These are phyloP conservation scores for Torulaspora microellipsoides DNA, from an alignment of 805 yeast genomes.

Conservation along the genomic window DNA sequence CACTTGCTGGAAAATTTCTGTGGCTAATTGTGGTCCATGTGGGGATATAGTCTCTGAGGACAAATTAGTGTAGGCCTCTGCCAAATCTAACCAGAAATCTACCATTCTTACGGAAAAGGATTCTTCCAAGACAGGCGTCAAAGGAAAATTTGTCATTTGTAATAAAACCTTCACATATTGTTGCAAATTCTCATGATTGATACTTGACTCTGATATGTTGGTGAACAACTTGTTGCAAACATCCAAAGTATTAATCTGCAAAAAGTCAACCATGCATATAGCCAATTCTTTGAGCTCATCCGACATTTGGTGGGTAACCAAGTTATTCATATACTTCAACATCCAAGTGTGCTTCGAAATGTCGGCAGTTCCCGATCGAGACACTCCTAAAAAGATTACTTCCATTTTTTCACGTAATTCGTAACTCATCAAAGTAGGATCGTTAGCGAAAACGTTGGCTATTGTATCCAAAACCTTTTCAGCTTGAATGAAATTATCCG, in stretches of 20 bases:
- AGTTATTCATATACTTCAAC: conserved; percentile 32
- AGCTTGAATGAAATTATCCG: conserved; percentile 24
- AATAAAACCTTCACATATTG: conserved; percentile 46
- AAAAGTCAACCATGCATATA: conserved; percentile 31
- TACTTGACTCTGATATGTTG: conserved; percentile 8
- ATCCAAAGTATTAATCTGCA: conserved; percentile 31
- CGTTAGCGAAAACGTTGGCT: conserved; percentile 29
- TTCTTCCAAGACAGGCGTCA: conserved; percentile 58
- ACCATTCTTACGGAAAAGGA: conserved; percentile 49
- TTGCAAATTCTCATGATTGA: conserved; percentile 17
- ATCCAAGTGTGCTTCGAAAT: conserved; percentile 30
- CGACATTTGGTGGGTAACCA: conserved; percentile 30
- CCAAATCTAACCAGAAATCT: conserved; percentile 65
- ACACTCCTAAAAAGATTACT: conserved; percentile 30
- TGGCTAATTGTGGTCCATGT: conserved; percentile 33
- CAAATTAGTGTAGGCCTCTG: conserved; percentile 46
- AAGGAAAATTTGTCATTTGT: conserved; percentile 52
- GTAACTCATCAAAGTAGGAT: conserved; percentile 29
- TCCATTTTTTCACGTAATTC: conserved; percentile 31
- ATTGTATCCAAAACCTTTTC: conserved; percentile 26
- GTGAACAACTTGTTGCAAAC: conserved; percentile 34
- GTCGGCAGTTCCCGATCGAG: conserved; percentile 21
- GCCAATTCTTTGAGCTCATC: conserved; percentile 33
- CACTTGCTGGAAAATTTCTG: conserved; percentile 45
- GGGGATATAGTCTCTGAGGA: conserved; percentile 32